Base-by-base conservation (phyloP, 2,329 filamentous ascomycete genomes). In the Apiospora kogelbergensis region DNA sequence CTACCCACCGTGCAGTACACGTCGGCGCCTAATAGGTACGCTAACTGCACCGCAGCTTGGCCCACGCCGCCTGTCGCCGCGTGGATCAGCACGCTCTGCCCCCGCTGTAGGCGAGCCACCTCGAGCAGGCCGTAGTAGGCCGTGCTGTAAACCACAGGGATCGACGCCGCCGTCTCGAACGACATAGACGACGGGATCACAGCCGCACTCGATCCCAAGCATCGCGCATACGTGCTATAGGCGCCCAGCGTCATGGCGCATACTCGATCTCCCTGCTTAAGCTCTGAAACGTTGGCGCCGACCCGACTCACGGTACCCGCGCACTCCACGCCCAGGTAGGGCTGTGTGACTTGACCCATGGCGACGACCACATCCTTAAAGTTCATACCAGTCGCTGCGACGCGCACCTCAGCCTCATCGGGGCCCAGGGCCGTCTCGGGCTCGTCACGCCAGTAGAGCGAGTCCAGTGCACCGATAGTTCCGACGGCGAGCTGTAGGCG, bases 171-270 rank as follows among this genome's bases (percentile, higher is more conserved):
- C 22, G 41, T 65, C 44, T 65, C 69, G 37, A 68, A 79, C 71
- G 6, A 75, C 72, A 78, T 75, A 45, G 75, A 70, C 0, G 33
- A 64, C 0, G 76, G 77, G 10, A 78, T 71, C 66, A 73, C 75
- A 70, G 76, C 76, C 1, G 76, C 74, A 66, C 77, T 77, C 1
- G 72, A 68, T 1, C 71, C 76, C 63, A 74, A 75, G 7, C 76
- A 75, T 4, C 77, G 75, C 11, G 73, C 73, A n/a, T 69, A 70
- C 3, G 76, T 78, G 33, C 75, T 74, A 30, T 77, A 76, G 10
- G 76, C 76, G 6, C 73, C 73, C 81, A 83, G 67, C 75, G 80
- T 78, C 22, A 86, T 79, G 24, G 80, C 80, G 46, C 75, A 76
- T 2, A 78, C 76, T 15, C 73, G 72, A 70, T 78, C 75, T 6